Evolutionary conservation across 176 grass and related monocot genomes (phyloP), one percentile per base, ranked within the genome.

Genomic region (Oryza longistaminata): DNA sequence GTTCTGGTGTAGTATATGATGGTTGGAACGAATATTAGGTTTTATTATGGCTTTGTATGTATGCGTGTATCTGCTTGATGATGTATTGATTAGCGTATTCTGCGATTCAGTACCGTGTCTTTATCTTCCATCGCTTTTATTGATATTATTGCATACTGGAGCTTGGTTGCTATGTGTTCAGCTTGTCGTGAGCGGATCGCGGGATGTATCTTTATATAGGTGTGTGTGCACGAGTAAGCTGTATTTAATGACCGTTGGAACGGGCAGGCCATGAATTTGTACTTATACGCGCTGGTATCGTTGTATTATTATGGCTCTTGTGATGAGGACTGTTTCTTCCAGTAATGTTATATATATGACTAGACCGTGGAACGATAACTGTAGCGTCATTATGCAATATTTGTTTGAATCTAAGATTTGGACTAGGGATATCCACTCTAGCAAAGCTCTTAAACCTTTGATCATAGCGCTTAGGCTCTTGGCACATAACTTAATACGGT

Each of bases 41-140:
- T 43, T 53, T 53, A 19, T 53, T 53, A 19, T 53, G 15, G 50
- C 50, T 53, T 55, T 7, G 49, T 34, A 53, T 7, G 49, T 34
- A 53, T 81, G 11, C 12, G 6, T 37, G 65, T 46, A 81, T 39
- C 44, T 81, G 17, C 53, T 64, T 83, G 19, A 78, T 78, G n/a
- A 13, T 25, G 21, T 44, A 65, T 44, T 78, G 39, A 10, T 22
- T 37, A 71, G 49, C 16, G 49, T 58, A 71, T 4, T 11, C 70
- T 60, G 49, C 3, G 15, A 34, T 55, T 55, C 31, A 24, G 34
- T 44, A 68, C 27, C 27, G 15, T 52, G 9, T 15, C 17, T 80
- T 5, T 80, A 68, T 68, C 7, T 19, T 21, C 33, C 1, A 16
- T 34, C 8, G 1, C 46, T 34, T 21, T 29, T 75, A 11, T 17